Base-by-base conservation (phyloP, 2,329 filamentous ascomycete genomes). In the Geosmithia flava region DNA sequence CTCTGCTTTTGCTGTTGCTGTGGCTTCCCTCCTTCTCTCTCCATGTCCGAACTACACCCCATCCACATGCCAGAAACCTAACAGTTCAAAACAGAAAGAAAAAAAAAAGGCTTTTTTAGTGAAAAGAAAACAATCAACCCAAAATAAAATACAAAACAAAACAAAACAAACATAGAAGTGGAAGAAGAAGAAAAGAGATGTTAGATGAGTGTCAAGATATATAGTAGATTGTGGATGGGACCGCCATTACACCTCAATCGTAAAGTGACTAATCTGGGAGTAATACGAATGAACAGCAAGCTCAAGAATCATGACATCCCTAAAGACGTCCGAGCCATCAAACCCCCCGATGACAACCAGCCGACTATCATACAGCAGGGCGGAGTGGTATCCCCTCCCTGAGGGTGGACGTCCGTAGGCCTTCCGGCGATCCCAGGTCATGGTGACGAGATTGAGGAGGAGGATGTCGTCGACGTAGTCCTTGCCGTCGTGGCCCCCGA, bases 231-330 rank as follows among this genome's bases (percentile, higher is more conserved):
- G n/a, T n/a, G n/a, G n/a, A 37, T 37, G 33, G 33, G 29, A 30
- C 6, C 7, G 3, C n/a, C 6, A 7, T 33, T 51, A 83, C 50
- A 85, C 78, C 57, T 83, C 80, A 55, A 85, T 84, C 40, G 71
- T 80, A 55, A 85, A 85, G 62, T 85, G 80, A 59, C 80, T 83
- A 58, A 85, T 85, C 63, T 85, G 81, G 52, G 80, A 83, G 58
- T 84, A 85, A 59, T 85, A 85, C 39, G 81, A 76, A 61, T 84
- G 81, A 11, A 85, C 80, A 2, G 80, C 81, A 55, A 85, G 64
- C 64, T 85, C 81, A 48, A 85, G 64, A 6, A 83, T 70, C 69
- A 75, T 80, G 17, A 83, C 81, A 52, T 85, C 81, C 37, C 75
- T 74, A 68, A 83, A 85, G 20, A 85, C 81, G 59, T 82, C 77